These are phyloP conservation scores for Candida orba DNA, from an alignment of 805 yeast genomes.

Conservation along the genomic window DNA sequence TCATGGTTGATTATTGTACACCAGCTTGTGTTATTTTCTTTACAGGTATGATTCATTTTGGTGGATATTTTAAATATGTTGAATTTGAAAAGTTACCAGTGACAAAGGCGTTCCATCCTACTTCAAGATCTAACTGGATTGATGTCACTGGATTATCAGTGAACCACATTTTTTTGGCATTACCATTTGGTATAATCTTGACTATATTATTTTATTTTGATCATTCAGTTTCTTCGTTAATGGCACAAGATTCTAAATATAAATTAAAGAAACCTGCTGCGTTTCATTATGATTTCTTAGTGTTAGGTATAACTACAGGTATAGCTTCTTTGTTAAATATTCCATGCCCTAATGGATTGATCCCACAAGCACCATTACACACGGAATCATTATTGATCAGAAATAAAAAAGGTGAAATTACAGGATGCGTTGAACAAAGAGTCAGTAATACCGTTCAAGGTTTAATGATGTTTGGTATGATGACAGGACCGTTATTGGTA, in stretches of 20 bases:
- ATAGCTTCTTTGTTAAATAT: constrained; percentile 81
- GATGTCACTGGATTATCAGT: constrained; percentile 39
- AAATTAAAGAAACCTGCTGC: constrained; percentile 81
- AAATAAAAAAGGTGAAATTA: constrained; percentile 19
- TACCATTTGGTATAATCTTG: constrained; percentile 85
- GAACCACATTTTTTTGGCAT: constrained; percentile 75
- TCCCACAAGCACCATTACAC: constrained; percentile 96
- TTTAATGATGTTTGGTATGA: constrained; percentile 70
- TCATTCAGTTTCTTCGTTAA: constrained; percentile 88
- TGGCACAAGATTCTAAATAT: constrained; percentile 80
- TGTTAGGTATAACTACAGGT: constrained; percentile 83
- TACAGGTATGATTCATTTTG: constrained; percentile 90
- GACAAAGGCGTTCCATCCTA: constrained; percentile 69
- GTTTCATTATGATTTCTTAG: constrained; percentile 87
- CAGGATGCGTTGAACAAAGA: constrained; percentile 77
- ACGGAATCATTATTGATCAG: constrained; percentile 65
- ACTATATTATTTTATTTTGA: constrained; percentile 88
- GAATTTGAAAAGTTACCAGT: constrained; percentile 59
- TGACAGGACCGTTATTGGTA: constrained; percentile 79
- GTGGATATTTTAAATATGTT: constrained; percentile 59
- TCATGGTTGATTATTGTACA: constrained; percentile 80
- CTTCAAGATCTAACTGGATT: constrained; percentile 37
- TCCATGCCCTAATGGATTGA: constrained; percentile 94
- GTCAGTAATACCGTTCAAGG: constrained; percentile 84
- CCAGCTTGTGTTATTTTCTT: constrained; percentile 82